Conservation (phyloP, 768 basidiomycete genomes). For the Amylocystis lapponica region DNA sequence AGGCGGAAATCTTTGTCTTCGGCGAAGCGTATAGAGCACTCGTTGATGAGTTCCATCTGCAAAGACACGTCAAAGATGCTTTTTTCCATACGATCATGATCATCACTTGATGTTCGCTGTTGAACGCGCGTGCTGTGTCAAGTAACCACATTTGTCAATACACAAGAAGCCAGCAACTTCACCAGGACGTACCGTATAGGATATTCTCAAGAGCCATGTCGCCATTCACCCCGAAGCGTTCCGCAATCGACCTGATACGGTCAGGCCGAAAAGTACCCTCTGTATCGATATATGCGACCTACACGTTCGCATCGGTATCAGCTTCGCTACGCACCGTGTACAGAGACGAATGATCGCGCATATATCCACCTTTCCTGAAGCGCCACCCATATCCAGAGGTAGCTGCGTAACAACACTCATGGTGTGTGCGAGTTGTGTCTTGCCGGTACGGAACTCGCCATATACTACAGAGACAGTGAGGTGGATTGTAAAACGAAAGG, state of each 20-base stretch:
- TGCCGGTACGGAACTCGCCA: conserved; percentile 94
- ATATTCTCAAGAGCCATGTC: conserved; percentile 85
- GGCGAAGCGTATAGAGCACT: conserved; percentile 81
- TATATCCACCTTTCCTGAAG: conserved; percentile 67
- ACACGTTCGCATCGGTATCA: background rate
- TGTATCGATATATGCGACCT: conserved; percentile 92
- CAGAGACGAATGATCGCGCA: background rate
- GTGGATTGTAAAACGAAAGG: background rate
- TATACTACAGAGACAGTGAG: conserved; percentile 51
- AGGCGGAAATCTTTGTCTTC: conserved; percentile 83
- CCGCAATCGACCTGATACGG: conserved; percentile 84
- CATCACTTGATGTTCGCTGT: conserved; percentile 88
- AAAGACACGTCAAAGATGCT: no score
- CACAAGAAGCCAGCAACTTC: background rate
- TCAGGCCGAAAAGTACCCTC: conserved; percentile 97
- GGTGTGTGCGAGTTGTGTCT: conserved; percentile 94
- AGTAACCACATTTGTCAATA: conserved; percentile 11
- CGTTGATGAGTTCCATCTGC: conserved; percentile 89
- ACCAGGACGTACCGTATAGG: conserved; percentile 58
- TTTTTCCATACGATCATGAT: no score
- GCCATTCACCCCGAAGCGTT: conserved; percentile 90
- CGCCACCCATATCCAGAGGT: conserved; percentile 86
- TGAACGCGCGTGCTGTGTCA: conserved; percentile 77
- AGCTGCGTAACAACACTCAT: conserved; percentile 90
- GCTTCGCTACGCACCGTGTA: background rate